Conservation (phyloP, 371 early-diverging fungal species). For the Syncephalis fuscata region DNA sequence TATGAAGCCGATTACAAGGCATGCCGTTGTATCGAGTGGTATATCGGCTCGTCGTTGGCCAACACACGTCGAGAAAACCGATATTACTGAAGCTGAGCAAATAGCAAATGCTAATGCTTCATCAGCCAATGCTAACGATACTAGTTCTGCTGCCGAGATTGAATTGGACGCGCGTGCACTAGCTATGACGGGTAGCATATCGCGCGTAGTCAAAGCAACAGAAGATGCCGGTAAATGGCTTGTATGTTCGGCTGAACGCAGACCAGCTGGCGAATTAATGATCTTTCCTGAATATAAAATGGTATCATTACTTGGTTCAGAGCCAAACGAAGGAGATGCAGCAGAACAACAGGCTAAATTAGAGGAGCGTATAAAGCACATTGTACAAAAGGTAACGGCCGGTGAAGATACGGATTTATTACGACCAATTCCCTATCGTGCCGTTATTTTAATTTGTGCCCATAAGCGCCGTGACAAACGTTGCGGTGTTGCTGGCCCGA, state of each 20-base stretch:
- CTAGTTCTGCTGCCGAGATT: constrained; percentile 1
- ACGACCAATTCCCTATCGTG: constrained; percentile 17
- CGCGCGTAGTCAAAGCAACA: background rate
- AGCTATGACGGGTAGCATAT: background rate
- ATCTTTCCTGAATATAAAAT: too few relatives aligned
- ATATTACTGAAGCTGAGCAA: constrained; percentile 7
- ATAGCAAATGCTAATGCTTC: constrained; percentile 5
- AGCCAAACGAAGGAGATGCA: too few relatives aligned
- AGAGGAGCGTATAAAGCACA: too few relatives aligned
- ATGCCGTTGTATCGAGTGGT: constrained; percentile 48
- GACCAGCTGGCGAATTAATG: too few relatives aligned
- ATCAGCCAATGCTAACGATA: constrained; percentile 1
- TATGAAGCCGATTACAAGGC: constrained; percentile 52
- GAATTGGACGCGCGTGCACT: background rate
- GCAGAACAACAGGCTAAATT: too few relatives aligned
- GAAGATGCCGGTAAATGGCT: background rate
- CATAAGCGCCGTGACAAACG: constrained; percentile 66
- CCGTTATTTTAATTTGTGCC: constrained; percentile 53
- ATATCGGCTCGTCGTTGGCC: constrained; percentile 32
- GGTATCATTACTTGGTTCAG: too few relatives aligned
- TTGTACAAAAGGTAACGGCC: constrained; percentile 4
- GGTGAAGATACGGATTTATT: constrained; percentile 24
- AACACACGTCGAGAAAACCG: constrained; percentile 8
- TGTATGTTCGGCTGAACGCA: too few relatives aligned
- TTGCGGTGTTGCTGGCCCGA: constrained; percentile 59